Percentiles rank a stretch among this genome's conserved stretches.
Evolutionary conservation across 2,329 filamentous ascomycete genomes (phyloP).

Genomic region (Calonectria leucothoes): DNA sequence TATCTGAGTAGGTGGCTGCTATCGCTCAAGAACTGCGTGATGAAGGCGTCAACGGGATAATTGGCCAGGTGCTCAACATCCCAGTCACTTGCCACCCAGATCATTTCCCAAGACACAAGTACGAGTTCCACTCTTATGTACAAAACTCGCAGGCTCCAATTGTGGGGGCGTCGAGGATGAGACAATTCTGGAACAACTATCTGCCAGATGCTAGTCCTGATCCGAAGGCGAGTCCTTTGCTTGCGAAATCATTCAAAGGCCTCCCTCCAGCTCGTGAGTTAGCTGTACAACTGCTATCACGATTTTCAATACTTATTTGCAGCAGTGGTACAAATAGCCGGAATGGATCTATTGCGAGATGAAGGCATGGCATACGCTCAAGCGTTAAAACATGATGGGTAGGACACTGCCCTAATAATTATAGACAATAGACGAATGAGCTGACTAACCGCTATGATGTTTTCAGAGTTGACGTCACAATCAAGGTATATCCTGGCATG

Average conservation of each 20-base stretch:
- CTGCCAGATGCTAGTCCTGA: not conserved
- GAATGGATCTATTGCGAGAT: conserved; percentile 18
- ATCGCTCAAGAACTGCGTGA: not conserved
- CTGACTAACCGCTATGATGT: not conserved
- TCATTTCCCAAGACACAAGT: conserved; percentile 8
- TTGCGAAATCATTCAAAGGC: not conserved
- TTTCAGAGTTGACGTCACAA: not conserved
- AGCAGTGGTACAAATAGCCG: conserved; percentile 17
- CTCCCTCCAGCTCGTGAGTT: conserved; percentile 15
- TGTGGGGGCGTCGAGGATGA: conserved; percentile 3
- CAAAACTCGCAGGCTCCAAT: conserved; percentile 10
- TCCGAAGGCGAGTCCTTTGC: conserved; percentile 2
- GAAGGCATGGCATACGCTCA: conserved; percentile 20
- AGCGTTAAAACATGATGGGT: not conserved
- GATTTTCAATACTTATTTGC: not conserved
- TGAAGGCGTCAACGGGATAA: not conserved
- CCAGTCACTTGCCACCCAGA: conserved; percentile 21
- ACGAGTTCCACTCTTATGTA: conserved; percentile 2
- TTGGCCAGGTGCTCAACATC: conserved; percentile 21
- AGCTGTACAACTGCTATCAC: not conserved
- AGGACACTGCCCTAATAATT: not conserved
- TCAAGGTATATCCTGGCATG: conserved; percentile 13
- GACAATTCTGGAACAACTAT: conserved; percentile 16
- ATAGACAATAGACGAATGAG: no score
- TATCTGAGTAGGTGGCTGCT: not conserved